Conservation (phyloP, 306 rosid species). For the Macrotyloma uniflorum region DNA sequence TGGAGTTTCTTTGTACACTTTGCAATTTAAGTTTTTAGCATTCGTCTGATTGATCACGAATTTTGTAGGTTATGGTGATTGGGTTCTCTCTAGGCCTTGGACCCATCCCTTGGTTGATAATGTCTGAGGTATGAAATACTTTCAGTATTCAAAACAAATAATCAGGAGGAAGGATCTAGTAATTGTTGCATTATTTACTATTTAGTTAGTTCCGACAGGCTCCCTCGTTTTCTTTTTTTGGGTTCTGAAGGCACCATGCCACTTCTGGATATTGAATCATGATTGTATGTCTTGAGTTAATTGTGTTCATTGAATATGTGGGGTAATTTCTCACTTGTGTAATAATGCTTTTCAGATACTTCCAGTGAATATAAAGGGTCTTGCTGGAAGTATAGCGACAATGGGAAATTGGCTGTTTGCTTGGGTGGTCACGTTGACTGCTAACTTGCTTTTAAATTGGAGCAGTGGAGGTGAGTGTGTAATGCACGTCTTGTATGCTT, state of each 20-base stretch:
- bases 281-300: neutral
- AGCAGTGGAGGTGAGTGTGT: conserved; percentile 63
- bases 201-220: neutral
- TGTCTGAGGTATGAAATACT: conserved; percentile 74
- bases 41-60: conserved; percentile 22
- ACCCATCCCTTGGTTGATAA: conserved; percentile 90
- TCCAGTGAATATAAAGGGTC: conserved; percentile 78
- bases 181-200: conserved; percentile 17
- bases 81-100: conserved; percentile 84
- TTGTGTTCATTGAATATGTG: conserved; percentile 27
- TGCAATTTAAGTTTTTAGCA: neutral
- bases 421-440: conserved; percentile 72
- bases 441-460: conserved; percentile 80
- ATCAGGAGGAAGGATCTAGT: conserved; percentile 7
- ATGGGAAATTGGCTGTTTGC: conserved; percentile 69
- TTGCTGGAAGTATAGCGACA: conserved; percentile 80
- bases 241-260: conserved; percentile 21
- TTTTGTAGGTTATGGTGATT: conserved; percentile 59
- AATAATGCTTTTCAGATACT: conserved; percentile 62
- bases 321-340: conserved; percentile 7
- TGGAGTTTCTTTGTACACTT: neutral
- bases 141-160: neutral
- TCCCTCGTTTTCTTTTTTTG: conserved; percentile 12
- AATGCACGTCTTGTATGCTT: neutral
- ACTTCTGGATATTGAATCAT: conserved; percentile 18